phyloP scores from a whole-genome alignment of 2,329 filamentous ascomycete genomes.

The Xylariomycetidae sp. region DNA sequence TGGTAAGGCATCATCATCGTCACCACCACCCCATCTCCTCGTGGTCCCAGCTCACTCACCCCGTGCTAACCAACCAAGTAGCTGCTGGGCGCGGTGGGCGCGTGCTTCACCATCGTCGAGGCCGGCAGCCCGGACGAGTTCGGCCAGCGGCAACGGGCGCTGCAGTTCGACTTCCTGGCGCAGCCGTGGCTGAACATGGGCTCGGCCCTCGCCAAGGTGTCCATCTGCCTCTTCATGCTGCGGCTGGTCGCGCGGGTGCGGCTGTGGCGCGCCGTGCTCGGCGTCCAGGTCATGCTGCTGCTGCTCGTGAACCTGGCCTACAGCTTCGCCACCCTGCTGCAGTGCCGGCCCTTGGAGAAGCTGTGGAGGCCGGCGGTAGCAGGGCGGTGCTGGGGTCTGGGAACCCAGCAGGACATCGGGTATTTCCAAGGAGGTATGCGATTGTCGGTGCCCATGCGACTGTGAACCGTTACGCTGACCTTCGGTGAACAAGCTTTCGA shows the following conservation, averaged over 20 bases:
- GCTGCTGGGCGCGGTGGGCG: constrained; percentile 28
- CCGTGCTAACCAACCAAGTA: constrained; percentile 9
- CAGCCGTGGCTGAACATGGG: constrained; percentile 32
- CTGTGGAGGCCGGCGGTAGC: constrained; percentile 27
- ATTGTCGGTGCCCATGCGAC: neutral
- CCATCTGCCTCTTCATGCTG: constrained; percentile 31
- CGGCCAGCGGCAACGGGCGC: constrained; percentile 19
- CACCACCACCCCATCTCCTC: neutral
- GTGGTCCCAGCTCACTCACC: neutral
- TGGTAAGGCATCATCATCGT: constrained; percentile 18
- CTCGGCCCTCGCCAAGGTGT: constrained; percentile 30
- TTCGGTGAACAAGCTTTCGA: constrained; percentile 22
- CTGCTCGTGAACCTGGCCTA: constrained; percentile 27
- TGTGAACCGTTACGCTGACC: neutral
- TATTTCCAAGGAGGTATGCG: constrained; percentile 30
- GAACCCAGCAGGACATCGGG: constrained; percentile 27
- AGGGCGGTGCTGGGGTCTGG: constrained; percentile 28
- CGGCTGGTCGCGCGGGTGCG: constrained; percentile 22
- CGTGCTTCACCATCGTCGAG: constrained; percentile 30
- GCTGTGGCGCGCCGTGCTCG: constrained; percentile 27
- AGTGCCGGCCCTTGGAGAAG: constrained; percentile 32
- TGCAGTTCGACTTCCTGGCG: constrained; percentile 29
- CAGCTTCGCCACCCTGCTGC: constrained; percentile 27
- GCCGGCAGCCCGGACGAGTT: constrained; percentile 18
- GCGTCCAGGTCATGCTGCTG: constrained; percentile 25